Evolutionary conservation across 768 basidiomycete genomes (phyloP).

Genomic region (Trichaptum fuscoviolaceum): DNA sequence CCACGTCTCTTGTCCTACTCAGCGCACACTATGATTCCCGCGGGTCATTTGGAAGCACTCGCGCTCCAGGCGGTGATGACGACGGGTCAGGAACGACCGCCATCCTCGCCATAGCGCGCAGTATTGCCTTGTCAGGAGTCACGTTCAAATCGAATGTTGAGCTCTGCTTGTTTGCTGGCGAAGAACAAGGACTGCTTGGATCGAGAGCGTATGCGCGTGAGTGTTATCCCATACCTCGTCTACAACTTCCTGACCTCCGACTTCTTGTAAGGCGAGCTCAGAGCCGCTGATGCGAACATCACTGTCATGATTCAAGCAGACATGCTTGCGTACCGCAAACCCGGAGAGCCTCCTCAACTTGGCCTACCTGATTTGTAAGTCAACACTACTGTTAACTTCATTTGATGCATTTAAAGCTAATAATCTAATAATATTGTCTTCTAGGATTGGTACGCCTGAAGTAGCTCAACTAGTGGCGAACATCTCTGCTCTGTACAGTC

Average conservation of each 20-base stretch:
- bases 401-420: neutral
- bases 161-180: slow-evolving; percentile 81
- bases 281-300: slow-evolving; percentile 54
- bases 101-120: slow-evolving; percentile 74
- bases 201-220: slow-evolving; percentile 74
- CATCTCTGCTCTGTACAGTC: slow-evolving; percentile 74
- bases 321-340: slow-evolving; percentile 82
- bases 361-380: slow-evolving; percentile 69
- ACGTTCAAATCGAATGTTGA: slow-evolving; percentile 74
- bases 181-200: slow-evolving; percentile 85
- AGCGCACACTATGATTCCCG: slow-evolving; percentile 90
- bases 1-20: slow-evolving; percentile 63
- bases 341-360: slow-evolving; percentile 76
- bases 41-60: slow-evolving; percentile 75
- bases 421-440: slow-evolving; percentile 2
- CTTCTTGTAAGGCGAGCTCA: slow-evolving; percentile 46
- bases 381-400: neutral
- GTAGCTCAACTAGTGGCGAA: slow-evolving; percentile 72
- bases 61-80: slow-evolving; percentile 63
- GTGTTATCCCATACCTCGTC: slow-evolving; percentile 25
- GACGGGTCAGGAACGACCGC: slow-evolving; percentile 63
- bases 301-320: slow-evolving; percentile 88
- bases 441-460: slow-evolving; percentile 73
- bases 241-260: neutral
- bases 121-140: slow-evolving; percentile 61